These are phyloP conservation scores for Cryphonectria nitschkei DNA, from an alignment of 2,329 filamentous ascomycete genomes.

Conservation along the genomic window DNA sequence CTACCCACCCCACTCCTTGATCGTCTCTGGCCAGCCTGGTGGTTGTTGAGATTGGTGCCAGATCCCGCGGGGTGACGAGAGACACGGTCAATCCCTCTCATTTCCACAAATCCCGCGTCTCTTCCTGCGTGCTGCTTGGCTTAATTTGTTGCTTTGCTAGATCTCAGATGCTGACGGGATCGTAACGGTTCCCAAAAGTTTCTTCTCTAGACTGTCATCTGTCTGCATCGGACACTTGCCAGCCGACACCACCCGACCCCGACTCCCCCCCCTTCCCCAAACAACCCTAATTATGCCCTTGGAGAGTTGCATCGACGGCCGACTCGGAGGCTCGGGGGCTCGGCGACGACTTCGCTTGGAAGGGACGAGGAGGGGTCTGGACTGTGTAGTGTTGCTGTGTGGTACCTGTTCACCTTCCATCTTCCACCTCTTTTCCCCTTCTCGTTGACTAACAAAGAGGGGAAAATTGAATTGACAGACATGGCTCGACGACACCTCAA, in stretches of 20 bases:
- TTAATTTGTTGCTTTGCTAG: background rate
- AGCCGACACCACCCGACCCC: background rate
- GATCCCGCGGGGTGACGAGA: background rate
- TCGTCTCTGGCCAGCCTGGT: background rate
- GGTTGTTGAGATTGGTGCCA: background rate
- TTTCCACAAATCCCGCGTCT: background rate
- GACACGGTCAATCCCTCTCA: constrained; percentile 1
- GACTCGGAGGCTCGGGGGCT: background rate
- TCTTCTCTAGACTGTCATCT: background rate
- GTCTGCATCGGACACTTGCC: background rate
- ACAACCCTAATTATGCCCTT: background rate
- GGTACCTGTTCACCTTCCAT: background rate
- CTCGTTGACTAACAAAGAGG: background rate
- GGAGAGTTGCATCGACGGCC: background rate
- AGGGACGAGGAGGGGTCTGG: background rate
- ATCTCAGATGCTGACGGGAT: background rate
- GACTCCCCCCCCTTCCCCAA: no score
- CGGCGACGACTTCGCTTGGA: background rate
- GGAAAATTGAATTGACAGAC: background rate
- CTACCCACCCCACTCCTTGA: background rate
- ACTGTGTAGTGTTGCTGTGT: background rate
- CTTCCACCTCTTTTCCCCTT: background rate
- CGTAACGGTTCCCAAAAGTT: background rate
- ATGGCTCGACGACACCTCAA: background rate
- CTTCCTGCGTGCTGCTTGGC: background rate